Conservation (phyloP, 495 filamentous ascomycete genomes). For the Choiromyces venosus region DNA sequence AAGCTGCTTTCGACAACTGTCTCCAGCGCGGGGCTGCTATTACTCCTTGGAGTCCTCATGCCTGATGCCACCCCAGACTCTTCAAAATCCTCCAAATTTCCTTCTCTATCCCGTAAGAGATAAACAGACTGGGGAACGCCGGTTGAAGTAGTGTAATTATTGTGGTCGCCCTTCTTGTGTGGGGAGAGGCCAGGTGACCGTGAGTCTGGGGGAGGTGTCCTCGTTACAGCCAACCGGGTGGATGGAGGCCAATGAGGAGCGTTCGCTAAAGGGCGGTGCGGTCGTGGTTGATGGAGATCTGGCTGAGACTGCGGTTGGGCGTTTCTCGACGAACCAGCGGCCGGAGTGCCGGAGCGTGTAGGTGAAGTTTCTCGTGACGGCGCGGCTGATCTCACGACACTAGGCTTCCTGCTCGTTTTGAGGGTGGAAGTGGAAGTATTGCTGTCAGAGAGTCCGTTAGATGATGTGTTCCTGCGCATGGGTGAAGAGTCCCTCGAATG, state of each 20-base stretch:
- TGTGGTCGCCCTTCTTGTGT: conserved; percentile 45
- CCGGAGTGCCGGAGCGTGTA: conserved; percentile 35
- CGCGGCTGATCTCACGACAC: conserved; percentile 32
- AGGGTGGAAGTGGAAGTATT: conserved; percentile 25
- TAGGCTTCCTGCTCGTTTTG: conserved; percentile 32
- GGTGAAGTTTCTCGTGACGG: conserved; percentile 41
- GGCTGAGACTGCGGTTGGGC: conserved; percentile 29
- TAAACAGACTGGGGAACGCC: conserved; percentile 46
- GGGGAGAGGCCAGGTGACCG: conserved; percentile 39
- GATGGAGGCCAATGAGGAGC: conserved; percentile 38
- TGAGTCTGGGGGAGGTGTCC: conserved; percentile 38
- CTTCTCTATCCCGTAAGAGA: conserved; percentile 32
- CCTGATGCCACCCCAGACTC: conserved; percentile 52
- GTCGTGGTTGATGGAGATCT: conserved; percentile 39
- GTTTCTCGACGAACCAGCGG: conserved; percentile 38
- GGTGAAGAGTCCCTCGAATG: conserved; percentile 34
- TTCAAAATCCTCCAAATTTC: conserved; percentile 48
- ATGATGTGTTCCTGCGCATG: conserved; percentile 32
- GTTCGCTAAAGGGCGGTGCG: conserved; percentile 35
- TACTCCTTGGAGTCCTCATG: conserved; percentile 64
- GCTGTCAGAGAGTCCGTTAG: conserved; percentile 30
- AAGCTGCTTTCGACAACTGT: conserved; percentile 90
- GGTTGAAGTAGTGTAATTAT: conserved; percentile 49
- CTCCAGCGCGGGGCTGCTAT: conserved; percentile 66
- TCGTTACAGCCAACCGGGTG: conserved; percentile 38